Evolutionary conservation across 805 yeast genomes (phyloP), one percentile per base, ranked within the genome.

Genomic region (Yamadazyma endophytica): DNA sequence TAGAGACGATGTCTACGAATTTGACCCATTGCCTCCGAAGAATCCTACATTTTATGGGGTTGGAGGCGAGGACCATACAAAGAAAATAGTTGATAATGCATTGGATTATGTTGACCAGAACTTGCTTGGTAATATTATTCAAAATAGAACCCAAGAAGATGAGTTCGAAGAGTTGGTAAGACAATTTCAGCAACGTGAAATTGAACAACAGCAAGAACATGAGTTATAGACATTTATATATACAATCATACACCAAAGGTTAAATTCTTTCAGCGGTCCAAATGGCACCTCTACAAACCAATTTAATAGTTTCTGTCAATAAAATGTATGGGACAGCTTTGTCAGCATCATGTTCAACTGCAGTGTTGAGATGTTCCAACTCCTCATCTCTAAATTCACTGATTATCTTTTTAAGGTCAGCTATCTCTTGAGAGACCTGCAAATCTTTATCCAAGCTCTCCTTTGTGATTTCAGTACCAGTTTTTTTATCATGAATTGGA

Each of bases 361-460:
- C 98, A 0, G 96, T 90, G 45, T 92, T 87, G 44, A 92, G 69
- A 64, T 92, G 98, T 58, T 90, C 97, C 38, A 90, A 68, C 57
- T 90, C 98, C 31, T 90, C 95, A 52, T 90, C 97, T 52, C 98
- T 72, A 54, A 90, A 92, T 31, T 73, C 67, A 36, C 77, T 77
- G 32, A 92, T 80, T 1, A 75, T 70, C 16, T 70, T 64, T 40
- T 76, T 81, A 47, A 92, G 62, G 2, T 62, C 56, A 3, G 58
- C 52, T 26, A 87, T 52, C 47, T 83, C 95, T 17, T 72, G 65
- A 4, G 81, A 70, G 6, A 60, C 58, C 27, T 43, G 47, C 8
- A 51, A 38, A 6, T 50, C 53, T 13, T 43, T 43, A 5, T 47
- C 43, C 6, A 62, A 26, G 17, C 57, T 37, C 3, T 48, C 49